Evolutionary conservation across 164 flowering plant species (phyloP).

Genomic region (Nelumbo lutea): DNA sequence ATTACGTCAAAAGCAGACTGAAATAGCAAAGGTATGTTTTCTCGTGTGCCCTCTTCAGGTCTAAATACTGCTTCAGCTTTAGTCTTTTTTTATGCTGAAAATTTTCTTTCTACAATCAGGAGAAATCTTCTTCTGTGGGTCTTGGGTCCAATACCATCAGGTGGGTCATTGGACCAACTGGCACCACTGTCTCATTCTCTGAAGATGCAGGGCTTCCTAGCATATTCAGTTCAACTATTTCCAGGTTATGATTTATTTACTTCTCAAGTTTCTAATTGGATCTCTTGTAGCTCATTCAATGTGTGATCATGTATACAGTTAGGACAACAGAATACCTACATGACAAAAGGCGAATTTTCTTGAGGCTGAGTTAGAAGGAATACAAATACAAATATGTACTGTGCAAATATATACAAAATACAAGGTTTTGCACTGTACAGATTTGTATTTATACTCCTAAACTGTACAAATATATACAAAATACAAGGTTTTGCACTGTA

Average conservation of each 20-base stretch:
- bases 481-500: too few species aligned
- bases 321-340: too few species aligned
- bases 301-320: too few species aligned
- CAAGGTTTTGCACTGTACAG: too few species aligned
- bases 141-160: conserved; percentile 8
- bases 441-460: too few species aligned
- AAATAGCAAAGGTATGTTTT: conserved; percentile 8
- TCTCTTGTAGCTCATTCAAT: too few species aligned
- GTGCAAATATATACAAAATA: too few species aligned
- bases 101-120: conserved; percentile 2
- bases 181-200: conserved; percentile 11
- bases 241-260: conserved; percentile 6
- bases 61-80: background rate
- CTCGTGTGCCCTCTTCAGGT: background rate
- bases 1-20: conserved; percentile 8
- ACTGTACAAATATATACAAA: too few species aligned
- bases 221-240: conserved; percentile 8
- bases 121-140: conserved; percentile 8
- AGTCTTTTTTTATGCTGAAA: background rate
- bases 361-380: too few species aligned
- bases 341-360: too few species aligned
- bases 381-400: too few species aligned
- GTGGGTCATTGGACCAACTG: conserved; percentile 18
- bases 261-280: too few species aligned
- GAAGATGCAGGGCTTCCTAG: conserved; percentile 12